Base-by-base conservation (phyloP, 306 rosid genomes). In the Castanea sativa region DNA sequence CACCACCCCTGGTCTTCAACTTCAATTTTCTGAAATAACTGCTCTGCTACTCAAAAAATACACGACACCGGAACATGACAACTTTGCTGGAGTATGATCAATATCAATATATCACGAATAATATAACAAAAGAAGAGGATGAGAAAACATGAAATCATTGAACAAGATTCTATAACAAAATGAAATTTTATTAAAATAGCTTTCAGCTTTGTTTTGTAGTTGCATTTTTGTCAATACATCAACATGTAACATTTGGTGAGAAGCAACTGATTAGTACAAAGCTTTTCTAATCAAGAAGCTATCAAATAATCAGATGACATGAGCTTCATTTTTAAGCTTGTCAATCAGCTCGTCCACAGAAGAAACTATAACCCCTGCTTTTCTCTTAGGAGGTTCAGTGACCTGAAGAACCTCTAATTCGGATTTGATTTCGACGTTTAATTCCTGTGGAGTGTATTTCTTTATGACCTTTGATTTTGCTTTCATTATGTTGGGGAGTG, bases 401-500 rank as follows among this genome's bases (percentile, higher is more conserved):
- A 95, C 94, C 73, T 91, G 81, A 70, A 93, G 78, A 19, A 92
- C 82, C 88, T 91, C 99, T 75, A 95, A 68, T 84, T 95, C 97
- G 4, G 96, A 73, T 71, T 81, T 83, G 76, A 90, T 84, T 53
- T 95, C 90, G 79, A 95, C 97, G 38, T 90, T 91, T 86, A 95
- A 85, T 20, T 95, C 96, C 80, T 83, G 82, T 0, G 89, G 94
- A 56, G 92, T 89, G 80, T 73, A 90, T 43, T 95, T 95, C 81
- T 89, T 91, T 75, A 95, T 88, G 49, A 81, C 87, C 83, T 95
- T 95, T 8, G 96, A 91, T 82, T 95, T 93, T 14, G 96, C 98
- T 85, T 93, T 95, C 99, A 95, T 95, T 85, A 91, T 90, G 97
- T 93, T 95, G 63, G 99, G 98, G 70, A 92, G 98, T 5, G 99